Conservation (phyloP, 768 basidiomycete genomes). For the Naganishia friedmannii region DNA sequence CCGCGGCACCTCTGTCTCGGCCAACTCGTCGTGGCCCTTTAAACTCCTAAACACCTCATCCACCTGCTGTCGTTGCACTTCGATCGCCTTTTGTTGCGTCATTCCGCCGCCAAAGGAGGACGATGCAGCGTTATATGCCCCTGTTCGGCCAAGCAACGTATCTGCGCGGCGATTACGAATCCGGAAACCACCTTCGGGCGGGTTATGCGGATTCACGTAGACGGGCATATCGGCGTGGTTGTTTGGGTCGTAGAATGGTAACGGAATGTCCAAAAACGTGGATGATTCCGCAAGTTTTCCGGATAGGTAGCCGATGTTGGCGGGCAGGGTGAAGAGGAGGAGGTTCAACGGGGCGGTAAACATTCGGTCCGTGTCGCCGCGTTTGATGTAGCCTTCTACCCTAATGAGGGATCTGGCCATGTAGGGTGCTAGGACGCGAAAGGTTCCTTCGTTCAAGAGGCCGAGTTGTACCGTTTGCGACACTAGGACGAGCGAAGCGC, state of each 20-base stretch:
- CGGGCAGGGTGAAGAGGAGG: constrained; percentile 89
- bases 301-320: constrained; percentile 80
- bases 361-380: constrained; percentile 58
- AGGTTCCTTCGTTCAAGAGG: constrained; percentile 41
- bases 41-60: constrained; percentile 89
- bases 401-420: constrained; percentile 46
- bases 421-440: constrained; percentile 36
- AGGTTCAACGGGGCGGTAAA: constrained; percentile 79
- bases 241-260: constrained; percentile 62
- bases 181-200: constrained; percentile 65
- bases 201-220: constrained; percentile 87
- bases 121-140: background rate
- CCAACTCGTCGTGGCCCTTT: constrained; percentile 78
- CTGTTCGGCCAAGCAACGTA: constrained; percentile 22
- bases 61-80: constrained; percentile 86
- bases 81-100: constrained; percentile 56
- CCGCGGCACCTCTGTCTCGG: constrained; percentile 69
- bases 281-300: constrained; percentile 67
- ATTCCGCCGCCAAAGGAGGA: background rate
- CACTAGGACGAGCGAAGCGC: background rate
- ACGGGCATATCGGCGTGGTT: constrained; percentile 61
- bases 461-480: constrained; percentile 37
- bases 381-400: constrained; percentile 48
- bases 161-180: constrained; percentile 32
- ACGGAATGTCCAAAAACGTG: constrained; percentile 76